Evolutionary conservation across 2,329 filamentous ascomycete species (phyloP), one percentile per base, ranked within the genome.

Genomic region (Fusarium drepaniforme): DNA sequence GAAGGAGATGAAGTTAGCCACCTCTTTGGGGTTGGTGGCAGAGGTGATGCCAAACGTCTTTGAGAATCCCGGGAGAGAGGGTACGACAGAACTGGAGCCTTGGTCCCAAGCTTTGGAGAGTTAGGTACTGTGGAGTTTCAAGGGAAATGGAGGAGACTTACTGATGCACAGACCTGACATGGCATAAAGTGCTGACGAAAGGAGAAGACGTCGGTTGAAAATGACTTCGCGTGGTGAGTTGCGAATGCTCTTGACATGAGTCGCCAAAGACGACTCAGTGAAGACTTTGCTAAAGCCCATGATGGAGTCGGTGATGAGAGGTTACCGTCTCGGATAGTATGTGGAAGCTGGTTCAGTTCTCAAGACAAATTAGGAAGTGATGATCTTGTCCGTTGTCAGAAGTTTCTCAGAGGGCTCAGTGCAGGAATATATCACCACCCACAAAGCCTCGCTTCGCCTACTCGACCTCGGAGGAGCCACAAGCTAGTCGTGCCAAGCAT

Each of bases 151-250:
- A n/a, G 11, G 11, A 53, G 9, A 30, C 67, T 51, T 62, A 72
- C 72, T 73, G 38, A 74, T 74, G n/a, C 71, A 74, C 12, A 72
- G 11, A 23, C 71, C 71, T 2, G 71, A 64, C 69, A 74, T 65
- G 30, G 71, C 71, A 60, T 72, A 74, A 2, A 74, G 38, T 1
- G 66, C 71, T 3, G 70, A 63, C 12, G 71, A 70, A 4, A 53
- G 25, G 15, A 74, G 66, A 23, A 74, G 49, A 1, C 13, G 42
- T 13, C 63, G 46, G 23, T 70, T 74, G 23, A 70, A 72, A 33
- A 74, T 74, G 13, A 74, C 59, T 38, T 74, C 71, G 5, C 66
- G 71, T 11, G 70, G 71, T 15, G 71, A 74, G 21, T 70, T 65
- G 9, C 60, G 69, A 25, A 72, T 72, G 8, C 53, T 67, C 13